Evolutionary conservation across 2,329 filamentous ascomycete species (phyloP), one percentile per base, ranked within the genome.

Genomic region (Sclerotiophoma versabilis): DNA sequence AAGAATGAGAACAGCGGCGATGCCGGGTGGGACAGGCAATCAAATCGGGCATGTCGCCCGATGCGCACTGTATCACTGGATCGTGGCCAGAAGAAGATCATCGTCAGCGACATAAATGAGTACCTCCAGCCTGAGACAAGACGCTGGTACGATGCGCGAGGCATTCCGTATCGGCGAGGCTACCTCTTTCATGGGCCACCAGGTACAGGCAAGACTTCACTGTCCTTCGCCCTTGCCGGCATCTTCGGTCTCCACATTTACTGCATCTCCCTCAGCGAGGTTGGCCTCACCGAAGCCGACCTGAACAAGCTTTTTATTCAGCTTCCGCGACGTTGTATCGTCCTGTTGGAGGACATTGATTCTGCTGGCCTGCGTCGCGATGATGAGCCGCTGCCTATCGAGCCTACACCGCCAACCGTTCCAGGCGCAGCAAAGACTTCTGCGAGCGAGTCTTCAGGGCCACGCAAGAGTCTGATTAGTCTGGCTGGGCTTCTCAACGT

Each of bases 121-220:
- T 93, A 91, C 59, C 79, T 95, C 0, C 85, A 91, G 48, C 89
- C 90, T 0, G 77, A 81, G 0, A 90, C 86, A 0, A 84, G 86
- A 1, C 81, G 86, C n/a, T 96, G 91, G 91, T 96, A 96, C 70
- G 82, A 87, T 0, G 89, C 91, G 62, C 83, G 91, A 6, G 92
- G 92, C 0, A 93, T 96, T 25, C 92, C 92, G 0, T 96, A 96
- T 71, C 84, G 92, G 12, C 83, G 92, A 4, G 92, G 92, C 0
- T 96, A 95, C 66, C 83, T 96, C 0, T 85, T 96, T 14, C 81
- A 93, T 60, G 92, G 92, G 0, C 90, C 91, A 0, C 90, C 90
- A 0, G 90, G 91, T 0, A 93, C 90, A 0, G 90, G 91, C 12
- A 95, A 93, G 74, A 89, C 86, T 1, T 66, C 61, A 0, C 55